Evolutionary conservation across 805 yeast genomes (phyloP), one percentile per base, ranked within the genome.

Genomic region (Lipomyces yamadae): DNA sequence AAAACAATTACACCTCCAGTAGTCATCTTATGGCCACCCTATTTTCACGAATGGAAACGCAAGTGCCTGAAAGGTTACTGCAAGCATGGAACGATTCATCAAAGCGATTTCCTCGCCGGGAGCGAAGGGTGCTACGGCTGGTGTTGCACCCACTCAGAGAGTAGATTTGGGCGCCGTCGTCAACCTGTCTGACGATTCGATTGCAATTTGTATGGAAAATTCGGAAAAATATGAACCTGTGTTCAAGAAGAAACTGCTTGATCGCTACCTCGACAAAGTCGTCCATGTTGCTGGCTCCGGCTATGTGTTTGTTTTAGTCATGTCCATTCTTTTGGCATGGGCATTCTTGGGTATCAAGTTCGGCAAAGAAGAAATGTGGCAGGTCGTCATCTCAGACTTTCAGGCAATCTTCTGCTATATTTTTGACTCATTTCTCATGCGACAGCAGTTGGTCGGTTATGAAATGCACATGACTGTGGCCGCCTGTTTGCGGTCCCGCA

Each of bases 381-480:
- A 65, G 45, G 57, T 50, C 11, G 58, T 52, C 24, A 65, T 65
- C 50, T 59, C 61, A 13, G 67, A 65, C 42, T 62, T 50, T 37
- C 63, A 65, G 45, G 61, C 68, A 15, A 59, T 65, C n/a, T 42
- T 58, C 32, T 42, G 56, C 39, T 63, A 63, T 34, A 30, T 58
- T 3, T 63, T 60, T 18, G 68, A 63, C 18, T 48, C 68, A 2
- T 34, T 65, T 24, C 59, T 65, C 13, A 65, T 65, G 68, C 68
- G 68, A 6, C 68, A 65, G 48, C 69, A 65, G 52, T 63, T 50
- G 35, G 58, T 64, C 42, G 37, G 50, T 6, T 39, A 65, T 39
- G 57, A 37, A 24, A 30, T 42, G 13, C 2, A 58, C 8, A 37
- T 48, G 18, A 57, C 39, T 13, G 67, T 50, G 6, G 13, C 62